Evolutionary conservation across 805 yeast genomes (phyloP).

Genomic region (Metschnikowia cubensis): DNA sequence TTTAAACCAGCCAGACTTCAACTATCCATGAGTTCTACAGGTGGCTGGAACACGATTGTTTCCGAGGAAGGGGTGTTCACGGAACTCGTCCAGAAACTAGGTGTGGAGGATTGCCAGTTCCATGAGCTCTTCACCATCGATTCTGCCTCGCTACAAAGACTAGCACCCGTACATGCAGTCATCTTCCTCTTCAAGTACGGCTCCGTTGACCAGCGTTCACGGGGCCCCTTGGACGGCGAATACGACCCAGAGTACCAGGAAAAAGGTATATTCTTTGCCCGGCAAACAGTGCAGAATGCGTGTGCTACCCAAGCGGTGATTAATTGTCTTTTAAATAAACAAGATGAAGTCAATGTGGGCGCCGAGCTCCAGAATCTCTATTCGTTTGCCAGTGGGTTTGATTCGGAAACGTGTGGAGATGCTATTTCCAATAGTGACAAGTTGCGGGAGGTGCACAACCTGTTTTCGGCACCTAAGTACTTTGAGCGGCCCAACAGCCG

Average conservation of each 20-base stretch:
- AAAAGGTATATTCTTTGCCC: conserved; percentile 52
- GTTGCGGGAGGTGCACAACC: conserved; percentile 55
- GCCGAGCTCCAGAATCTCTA: conserved; percentile 44
- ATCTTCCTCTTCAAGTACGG: conserved; percentile 62
- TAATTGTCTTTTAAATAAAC: conserved; percentile 48
- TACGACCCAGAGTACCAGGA: conserved; percentile 34
- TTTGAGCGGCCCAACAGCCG: conserved; percentile 42
- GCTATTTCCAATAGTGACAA: conserved; percentile 55
- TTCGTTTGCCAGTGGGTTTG: conserved; percentile 50
- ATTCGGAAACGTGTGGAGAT: conserved; percentile 56
- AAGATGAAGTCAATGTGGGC: conserved; percentile 42
- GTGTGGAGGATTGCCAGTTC: conserved; percentile 50
- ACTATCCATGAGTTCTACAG: no score
- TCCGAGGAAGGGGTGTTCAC: conserved; percentile 67
- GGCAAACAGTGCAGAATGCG: conserved; percentile 62
- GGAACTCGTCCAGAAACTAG: conserved; percentile 53
- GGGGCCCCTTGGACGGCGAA: conserved; percentile 35
- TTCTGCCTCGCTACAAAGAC: conserved; percentile 30
- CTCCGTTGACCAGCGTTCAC: conserved; percentile 30
- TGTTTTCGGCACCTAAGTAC: conserved; percentile 53
- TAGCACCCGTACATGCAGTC: conserved; percentile 52
- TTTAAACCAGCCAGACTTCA: no score
- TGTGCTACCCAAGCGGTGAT: conserved; percentile 74
- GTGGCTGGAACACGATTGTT: conserved; percentile 60
- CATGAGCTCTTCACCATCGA: conserved; percentile 57